phyloP scores from a whole-genome alignment of 495 filamentous ascomycete species.

The Penicillium ochrochloron region DNA sequence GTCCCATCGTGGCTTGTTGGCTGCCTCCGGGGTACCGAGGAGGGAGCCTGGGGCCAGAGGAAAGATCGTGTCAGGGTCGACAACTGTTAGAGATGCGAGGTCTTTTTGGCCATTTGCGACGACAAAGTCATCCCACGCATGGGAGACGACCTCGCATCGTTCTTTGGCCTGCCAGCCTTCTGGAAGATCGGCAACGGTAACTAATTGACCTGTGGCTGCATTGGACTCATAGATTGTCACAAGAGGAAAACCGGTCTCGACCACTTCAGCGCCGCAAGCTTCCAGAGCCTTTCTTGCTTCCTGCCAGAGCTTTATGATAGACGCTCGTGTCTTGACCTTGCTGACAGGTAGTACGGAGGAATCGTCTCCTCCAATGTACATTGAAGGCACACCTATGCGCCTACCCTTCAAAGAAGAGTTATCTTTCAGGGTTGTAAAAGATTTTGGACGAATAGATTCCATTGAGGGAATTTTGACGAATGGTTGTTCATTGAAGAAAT shows the following conservation, averaged over 20 bases:
- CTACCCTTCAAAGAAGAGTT: conserved; percentile 31
- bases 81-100: conserved; percentile 30
- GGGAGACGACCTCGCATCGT: conserved; percentile 39
- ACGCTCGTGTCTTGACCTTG: conserved; percentile 33
- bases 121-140: conserved; percentile 44
- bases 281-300: conserved; percentile 30
- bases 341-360: conserved; percentile 23
- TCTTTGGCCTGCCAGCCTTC: conserved; percentile 40
- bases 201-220: conserved; percentile 33
- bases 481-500: conserved; percentile 43
- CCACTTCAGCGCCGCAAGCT: conserved; percentile 37
- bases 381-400: conserved; percentile 38
- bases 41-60: conserved; percentile 39
- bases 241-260: conserved; percentile 41
- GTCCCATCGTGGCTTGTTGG: conserved; percentile 37
- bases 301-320: conserved; percentile 40
- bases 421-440: conserved; percentile 28
- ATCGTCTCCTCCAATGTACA: conserved; percentile 40
- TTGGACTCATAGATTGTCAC: conserved; percentile 39
- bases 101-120: conserved; percentile 32
- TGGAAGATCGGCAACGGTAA: conserved; percentile 39
- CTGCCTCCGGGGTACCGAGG: conserved; percentile 34
- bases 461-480: conserved; percentile 34
- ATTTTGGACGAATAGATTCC: conserved; percentile 29
- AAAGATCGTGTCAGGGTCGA: conserved; percentile 40